Percentiles rank a stretch among this genome's conserved stretches.
Conservation (phyloP, 2,329 filamentous ascomycete genomes). For the Ophiocordyceps robertsii region DNA sequence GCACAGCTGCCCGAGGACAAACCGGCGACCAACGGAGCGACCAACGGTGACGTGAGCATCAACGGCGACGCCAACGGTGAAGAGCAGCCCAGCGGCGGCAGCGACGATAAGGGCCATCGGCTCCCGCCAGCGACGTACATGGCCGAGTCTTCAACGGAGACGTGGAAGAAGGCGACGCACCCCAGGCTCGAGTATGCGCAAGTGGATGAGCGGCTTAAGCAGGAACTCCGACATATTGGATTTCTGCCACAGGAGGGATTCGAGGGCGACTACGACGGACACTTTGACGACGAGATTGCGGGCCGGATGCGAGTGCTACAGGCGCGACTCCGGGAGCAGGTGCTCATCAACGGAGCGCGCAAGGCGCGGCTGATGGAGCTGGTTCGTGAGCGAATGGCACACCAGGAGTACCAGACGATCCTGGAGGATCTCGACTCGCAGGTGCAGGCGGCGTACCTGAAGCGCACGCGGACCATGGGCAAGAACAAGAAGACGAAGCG, state of each 20-base stretch:
- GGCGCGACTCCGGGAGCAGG: slow-evolving; percentile 65
- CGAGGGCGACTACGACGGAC: slow-evolving; percentile 69
- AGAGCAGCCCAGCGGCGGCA: slow-evolving; percentile 15
- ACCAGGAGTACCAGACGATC: slow-evolving; percentile 95
- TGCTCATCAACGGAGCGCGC: slow-evolving; percentile 77
- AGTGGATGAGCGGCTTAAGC: slow-evolving; percentile 81
- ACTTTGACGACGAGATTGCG: slow-evolving; percentile 88
- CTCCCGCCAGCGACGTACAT: slow-evolving; percentile 64
- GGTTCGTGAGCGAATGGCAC: slow-evolving; percentile 83
- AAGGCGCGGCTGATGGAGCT: slow-evolving; percentile 79
- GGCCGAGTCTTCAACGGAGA: slow-evolving; percentile 59
- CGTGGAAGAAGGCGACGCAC: slow-evolving; percentile 66
- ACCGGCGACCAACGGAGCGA: slow-evolving; percentile 35
- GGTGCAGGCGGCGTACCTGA: slow-evolving; percentile 88
- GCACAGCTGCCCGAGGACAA: slow-evolving; percentile 41
- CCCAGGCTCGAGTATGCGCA: slow-evolving; percentile 71
- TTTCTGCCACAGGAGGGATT: slow-evolving; percentile 57
- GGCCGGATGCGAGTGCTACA: slow-evolving; percentile 80
- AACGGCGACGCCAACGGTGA: slow-evolving; percentile 33
- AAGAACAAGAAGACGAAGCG: slow-evolving; percentile 87
- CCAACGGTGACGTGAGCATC: slow-evolving; percentile 40
- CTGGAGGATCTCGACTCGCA: slow-evolving; percentile 92
- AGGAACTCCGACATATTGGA: slow-evolving; percentile 82
- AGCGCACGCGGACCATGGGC: slow-evolving; percentile 85
- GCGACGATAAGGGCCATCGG: slow-evolving; percentile 22